Evolutionary conservation across 2,329 filamentous ascomycete genomes (phyloP).

Genomic region (Fusarium staphyleae): DNA sequence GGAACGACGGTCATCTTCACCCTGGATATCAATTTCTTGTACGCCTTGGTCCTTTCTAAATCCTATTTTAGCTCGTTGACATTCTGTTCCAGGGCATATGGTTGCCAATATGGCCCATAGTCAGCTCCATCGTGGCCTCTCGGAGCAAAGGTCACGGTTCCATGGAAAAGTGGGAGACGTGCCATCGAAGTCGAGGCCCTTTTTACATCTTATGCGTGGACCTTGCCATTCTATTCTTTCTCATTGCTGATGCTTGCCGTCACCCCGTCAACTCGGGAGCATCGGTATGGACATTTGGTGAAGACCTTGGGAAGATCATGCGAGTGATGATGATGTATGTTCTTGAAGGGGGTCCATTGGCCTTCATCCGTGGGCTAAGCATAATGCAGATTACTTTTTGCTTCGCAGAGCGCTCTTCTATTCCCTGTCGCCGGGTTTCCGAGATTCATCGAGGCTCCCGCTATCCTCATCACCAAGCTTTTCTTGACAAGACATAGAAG

Average conservation of each 20-base stretch:
- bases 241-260: conserved; percentile 11
- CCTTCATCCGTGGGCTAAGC: no score
- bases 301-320: conserved; percentile 15
- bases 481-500: not conserved
- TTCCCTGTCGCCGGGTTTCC: conserved; percentile 3
- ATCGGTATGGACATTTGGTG: conserved; percentile 5
- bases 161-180: not conserved
- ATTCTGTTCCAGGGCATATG: conserved; percentile 3
- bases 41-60: fast-evolving
- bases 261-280: conserved; percentile 10
- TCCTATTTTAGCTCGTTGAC: not conserved
- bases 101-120: conserved; percentile 12
- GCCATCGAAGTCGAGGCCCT: conserved; percentile 2
- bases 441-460: conserved; percentile 3
- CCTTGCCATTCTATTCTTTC: not conserved
- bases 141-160: not conserved
- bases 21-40: conserved; percentile 16
- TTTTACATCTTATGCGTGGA: conserved; percentile 20
- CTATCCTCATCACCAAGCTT: not conserved
- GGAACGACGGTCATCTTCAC: not conserved
- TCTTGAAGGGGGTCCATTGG: not conserved
- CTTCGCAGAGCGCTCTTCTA: not conserved
- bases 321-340: conserved; percentile 15
- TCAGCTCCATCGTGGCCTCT: conserved; percentile 1
- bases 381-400: not conserved